These are phyloP conservation scores for Epichloe gansuensis DNA, from an alignment of 2,329 filamentous ascomycete species.

Conservation along the genomic window DNA sequence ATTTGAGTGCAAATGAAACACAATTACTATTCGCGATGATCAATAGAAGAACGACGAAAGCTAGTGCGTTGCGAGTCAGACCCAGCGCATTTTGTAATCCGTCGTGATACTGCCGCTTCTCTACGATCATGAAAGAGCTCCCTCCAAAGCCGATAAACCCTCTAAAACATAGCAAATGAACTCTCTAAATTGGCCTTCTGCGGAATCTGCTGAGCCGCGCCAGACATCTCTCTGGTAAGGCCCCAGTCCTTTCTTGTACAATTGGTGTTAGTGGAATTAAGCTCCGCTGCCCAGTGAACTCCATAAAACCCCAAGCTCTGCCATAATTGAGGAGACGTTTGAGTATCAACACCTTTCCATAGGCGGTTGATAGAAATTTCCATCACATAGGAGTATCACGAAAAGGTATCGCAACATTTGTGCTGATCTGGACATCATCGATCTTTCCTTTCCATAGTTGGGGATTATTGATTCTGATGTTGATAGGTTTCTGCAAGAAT, in stretches of 20 bases:
- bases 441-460: neutral
- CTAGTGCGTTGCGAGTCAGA: neutral
- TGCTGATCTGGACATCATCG: slow-evolving; percentile 14
- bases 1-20: neutral
- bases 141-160: slow-evolving; percentile 15
- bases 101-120: neutral
- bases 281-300: slow-evolving; percentile 24
- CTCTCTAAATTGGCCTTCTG: slow-evolving; percentile 16
- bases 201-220: slow-evolving; percentile 15
- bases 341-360: slow-evolving; percentile 14
- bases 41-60: neutral
- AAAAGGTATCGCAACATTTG: slow-evolving; percentile 18
- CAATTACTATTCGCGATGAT: neutral
- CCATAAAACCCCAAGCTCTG: slow-evolving; percentile 23
- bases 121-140: neutral
- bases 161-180: slow-evolving; percentile 21
- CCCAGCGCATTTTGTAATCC: neutral
- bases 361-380: slow-evolving; percentile 19
- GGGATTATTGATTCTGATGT: neutral
- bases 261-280: slow-evolving; percentile 16
- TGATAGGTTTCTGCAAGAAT: neutral
- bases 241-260: slow-evolving; percentile 19
- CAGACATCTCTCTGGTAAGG: slow-evolving; percentile 19
- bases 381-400: slow-evolving; percentile 20
- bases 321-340: slow-evolving; percentile 11